Evolutionary conservation across 176 grass and related monocot genomes (phyloP).

Genomic region (Ensete glaucum): DNA sequence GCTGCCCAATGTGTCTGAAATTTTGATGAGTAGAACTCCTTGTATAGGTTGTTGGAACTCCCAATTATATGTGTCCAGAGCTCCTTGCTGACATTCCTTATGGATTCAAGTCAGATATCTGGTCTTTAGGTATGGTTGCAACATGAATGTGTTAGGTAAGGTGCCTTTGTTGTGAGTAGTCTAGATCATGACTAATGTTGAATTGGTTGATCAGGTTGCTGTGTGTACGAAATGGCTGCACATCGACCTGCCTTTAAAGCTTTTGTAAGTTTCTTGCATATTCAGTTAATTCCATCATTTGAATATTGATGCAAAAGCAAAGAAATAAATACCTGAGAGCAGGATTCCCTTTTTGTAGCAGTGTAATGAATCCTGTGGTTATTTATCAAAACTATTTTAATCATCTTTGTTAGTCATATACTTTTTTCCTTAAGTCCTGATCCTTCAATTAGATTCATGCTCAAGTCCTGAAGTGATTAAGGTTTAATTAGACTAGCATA

Average conservation of each 20-base stretch:
- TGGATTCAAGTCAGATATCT: conserved; percentile 98
- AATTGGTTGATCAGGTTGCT: conserved; percentile 58
- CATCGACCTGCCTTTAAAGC: conserved; percentile 97
- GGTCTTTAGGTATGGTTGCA: conserved; percentile 80
- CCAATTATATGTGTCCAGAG: conserved; percentile 99
- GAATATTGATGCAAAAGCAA: background rate
- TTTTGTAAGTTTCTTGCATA: conserved; percentile 67
- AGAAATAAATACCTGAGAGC: background rate
- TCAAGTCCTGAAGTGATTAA: no score
- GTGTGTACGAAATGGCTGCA: conserved; percentile 97
- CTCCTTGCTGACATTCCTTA: conserved; percentile 96
- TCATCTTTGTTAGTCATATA: background rate
- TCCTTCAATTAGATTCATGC: no score
- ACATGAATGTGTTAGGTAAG: conserved; percentile 6
- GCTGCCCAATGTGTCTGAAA: background rate
- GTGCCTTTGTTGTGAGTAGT: conserved; percentile 7
- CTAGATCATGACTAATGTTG: conserved; percentile 14
- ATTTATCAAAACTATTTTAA: background rate
- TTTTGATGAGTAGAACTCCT: conserved; percentile 20
- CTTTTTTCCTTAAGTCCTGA: no score
- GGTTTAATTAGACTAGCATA: no score
- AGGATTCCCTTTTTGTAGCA: background rate
- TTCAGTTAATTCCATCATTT: background rate
- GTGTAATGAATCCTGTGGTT: no score
- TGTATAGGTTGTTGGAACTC: conserved; percentile 86